Base-by-base conservation (phyloP, 1,139 yeast species). In the Pneumocystis sp. region DNA sequence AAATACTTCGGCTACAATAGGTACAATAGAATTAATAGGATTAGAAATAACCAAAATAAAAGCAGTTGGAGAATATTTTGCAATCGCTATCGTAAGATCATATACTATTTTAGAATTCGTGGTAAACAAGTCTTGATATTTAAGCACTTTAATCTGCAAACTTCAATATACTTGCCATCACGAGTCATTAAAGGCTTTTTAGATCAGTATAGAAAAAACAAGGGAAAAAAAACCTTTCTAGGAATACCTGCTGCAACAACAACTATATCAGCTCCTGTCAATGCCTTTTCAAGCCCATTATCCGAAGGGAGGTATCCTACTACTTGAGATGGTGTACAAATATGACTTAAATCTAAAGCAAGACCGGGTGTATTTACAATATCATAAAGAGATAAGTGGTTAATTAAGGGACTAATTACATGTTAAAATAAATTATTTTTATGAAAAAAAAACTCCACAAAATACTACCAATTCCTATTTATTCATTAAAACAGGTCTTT, bases 201-300 rank as follows among this genome's bases (percentile, higher is more conserved):
- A 10, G 25, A 39, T 59, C 17, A 25, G 15, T 21, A 21, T 39
- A 10, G 12, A 25, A 42, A 25, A 21, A 39, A 97, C 5, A 70
- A 97, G 44, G 17, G 17, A 31, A 12, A 39, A 12, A 39, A 59
- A 21, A 59, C 61, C 61, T 59, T 59, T 80, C 97, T 85, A 76
- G 97, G 97, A 67, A 91, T 89, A 75, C 97, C 97, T 63, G 97
- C 97, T 69, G 97, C 96, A 75, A 91, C 87, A 68, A 91, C 84
- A 69, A 91, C 87, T 69, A 90, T 81, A 73, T 87, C 87, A 37
- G 95, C 80, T 64, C 84, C 87, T 64, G 81, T 77, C 71, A 91
- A 80, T 37, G 96, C 95, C 60, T 72, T 73, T 63, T 75, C 73
- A 60, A 84, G 75, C 56, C 81, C 79, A 64, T 76, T 74, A 68